Base-by-base conservation (phyloP, 176 grass and related monocot genomes). In the Musa beccarii region DNA sequence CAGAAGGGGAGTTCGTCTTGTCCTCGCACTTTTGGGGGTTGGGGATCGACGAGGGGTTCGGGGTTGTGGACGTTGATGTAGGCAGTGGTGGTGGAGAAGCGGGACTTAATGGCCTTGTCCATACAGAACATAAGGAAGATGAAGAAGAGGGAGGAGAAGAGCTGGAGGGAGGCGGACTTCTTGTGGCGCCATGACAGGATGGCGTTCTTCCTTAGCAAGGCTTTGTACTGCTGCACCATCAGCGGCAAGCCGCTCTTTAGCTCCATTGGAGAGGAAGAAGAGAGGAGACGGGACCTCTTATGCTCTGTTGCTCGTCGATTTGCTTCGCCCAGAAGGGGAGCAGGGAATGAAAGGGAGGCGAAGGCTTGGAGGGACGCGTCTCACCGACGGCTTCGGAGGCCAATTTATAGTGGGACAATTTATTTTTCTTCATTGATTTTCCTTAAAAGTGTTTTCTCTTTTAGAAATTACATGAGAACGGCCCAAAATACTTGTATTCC, bases 111-210 rank as follows among this genome's bases (percentile, higher is more conserved):
- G 63, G 95, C 90, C 84, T 87, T 89, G 82, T 98, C 90, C 86
- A 98, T 93, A 86, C 88, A 91, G 84, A 98, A 98, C 72, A 93
- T 87, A 78, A 98, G 95, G 76, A 98, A 98, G 95, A 98, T 88
- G 90, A 93, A 98, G 82, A 98, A 74, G 59, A 98, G 88, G 52
- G 95, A 98, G 11, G 90, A 98, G 77, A 98, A 82, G 52, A 93
- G 86, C 82, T 98, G 95, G 54, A 98, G 77, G 43, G 79, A 51
- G 19, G 95, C 73, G 13, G 90, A 93, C 8, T 86, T 82, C 22
- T 86, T 86, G 82, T 98, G 86, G 9, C 95, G 84, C 95, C 90
- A 93, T 9, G 90, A 87, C 0, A 98, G 82, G 67, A 85, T 86
- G 7, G 76, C 82, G 88, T 98, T 98, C 90, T 98, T 98, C 53